Percentiles rank a stretch among this genome's conserved stretches.
Conservation (phyloP, 495 filamentous ascomycete species). For the Melanomma pulvis-pyrius region DNA sequence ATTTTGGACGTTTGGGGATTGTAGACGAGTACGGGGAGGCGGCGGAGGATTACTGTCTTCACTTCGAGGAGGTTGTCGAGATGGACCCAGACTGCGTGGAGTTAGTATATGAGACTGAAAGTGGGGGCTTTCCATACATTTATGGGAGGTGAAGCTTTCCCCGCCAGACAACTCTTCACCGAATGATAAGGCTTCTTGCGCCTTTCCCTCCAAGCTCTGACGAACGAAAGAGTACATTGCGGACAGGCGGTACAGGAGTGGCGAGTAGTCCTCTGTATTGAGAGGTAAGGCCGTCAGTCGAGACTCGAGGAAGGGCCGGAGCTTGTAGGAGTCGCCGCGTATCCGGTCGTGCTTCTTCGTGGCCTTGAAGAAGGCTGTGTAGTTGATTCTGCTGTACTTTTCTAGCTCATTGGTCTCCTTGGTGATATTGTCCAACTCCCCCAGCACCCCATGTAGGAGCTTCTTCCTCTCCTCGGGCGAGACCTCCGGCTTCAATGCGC, state of each 20-base stretch:
- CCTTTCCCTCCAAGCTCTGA: constrained; percentile 69
- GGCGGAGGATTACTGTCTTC: constrained; percentile 89
- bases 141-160: constrained; percentile 84
- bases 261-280: constrained; percentile 93
- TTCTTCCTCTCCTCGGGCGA: constrained; percentile 49
- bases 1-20: constrained; percentile 81
- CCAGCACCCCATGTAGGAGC: constrained; percentile 68
- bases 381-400: constrained; percentile 94
- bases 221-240: constrained; percentile 94
- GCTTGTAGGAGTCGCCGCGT: constrained; percentile 74
- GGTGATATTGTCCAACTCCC: constrained; percentile 82
- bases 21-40: constrained; percentile 87
- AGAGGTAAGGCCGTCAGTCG: constrained; percentile 84
- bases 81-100: constrained; percentile 80
- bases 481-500: constrained; percentile 43
- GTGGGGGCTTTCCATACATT: constrained; percentile 60
- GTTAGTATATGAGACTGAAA: constrained; percentile 4
- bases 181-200: constrained; percentile 36
- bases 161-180: constrained; percentile 50
- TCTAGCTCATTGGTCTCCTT: constrained; percentile 90
- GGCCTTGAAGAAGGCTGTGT: constrained; percentile 95
- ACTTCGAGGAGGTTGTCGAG: constrained; percentile 92
- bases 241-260: constrained; percentile 84
- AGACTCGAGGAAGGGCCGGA: constrained; percentile 87
- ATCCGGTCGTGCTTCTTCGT: constrained; percentile 98